Evolutionary conservation across 1,139 yeast genomes (phyloP), one percentile per base, ranked within the genome.

Genomic region (Scheffersomyces titani): DNA sequence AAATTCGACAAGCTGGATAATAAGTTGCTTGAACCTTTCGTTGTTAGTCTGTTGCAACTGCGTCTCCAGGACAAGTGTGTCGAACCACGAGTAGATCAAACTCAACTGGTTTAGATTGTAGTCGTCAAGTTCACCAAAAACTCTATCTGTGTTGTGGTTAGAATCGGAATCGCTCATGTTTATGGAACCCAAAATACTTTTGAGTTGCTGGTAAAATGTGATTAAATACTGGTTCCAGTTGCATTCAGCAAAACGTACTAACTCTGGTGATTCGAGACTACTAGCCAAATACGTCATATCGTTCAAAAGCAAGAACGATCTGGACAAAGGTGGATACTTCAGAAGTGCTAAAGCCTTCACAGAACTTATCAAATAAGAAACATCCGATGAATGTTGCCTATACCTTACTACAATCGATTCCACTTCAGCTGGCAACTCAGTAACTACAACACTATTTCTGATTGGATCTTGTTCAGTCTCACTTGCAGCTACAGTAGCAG

Each of bases 301-400:
- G 58, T 79, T 79, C 57, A 65, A 71, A 36, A 76, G 62, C 21
- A 77, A 57, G 53, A 74, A 78, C 45, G 82, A 77, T 44, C 70
- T 61, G 4, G 70, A 62, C 2, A 71, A 54, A 0, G 69, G 57
- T 0, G 83, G 81, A 60, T 80, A 79, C 5, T 70, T 64, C 5
- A 72, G 63, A 7, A 71, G 60, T 16, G 80, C 65, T 48, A 79
- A 61, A 3, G 82, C 70, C 45, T 72, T 64, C 6, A 78, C 69
- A 1, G 76, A 63, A 3, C 72, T 65, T 0, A 70, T 58, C 19
- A 72, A 58, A 36, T 60, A 59, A 1, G 36, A 52, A n/a, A 44
- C 57, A 55, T 51, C 63, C 46, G 6, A 53, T n/a, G 55, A 55
- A 5, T 59, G 53, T n/a, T 55, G 21, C 44, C 60, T 62, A 56